These are phyloP conservation scores for Botrytis paeoniae DNA, from an alignment of 2,329 filamentous ascomycete species.

Conservation along the genomic window DNA sequence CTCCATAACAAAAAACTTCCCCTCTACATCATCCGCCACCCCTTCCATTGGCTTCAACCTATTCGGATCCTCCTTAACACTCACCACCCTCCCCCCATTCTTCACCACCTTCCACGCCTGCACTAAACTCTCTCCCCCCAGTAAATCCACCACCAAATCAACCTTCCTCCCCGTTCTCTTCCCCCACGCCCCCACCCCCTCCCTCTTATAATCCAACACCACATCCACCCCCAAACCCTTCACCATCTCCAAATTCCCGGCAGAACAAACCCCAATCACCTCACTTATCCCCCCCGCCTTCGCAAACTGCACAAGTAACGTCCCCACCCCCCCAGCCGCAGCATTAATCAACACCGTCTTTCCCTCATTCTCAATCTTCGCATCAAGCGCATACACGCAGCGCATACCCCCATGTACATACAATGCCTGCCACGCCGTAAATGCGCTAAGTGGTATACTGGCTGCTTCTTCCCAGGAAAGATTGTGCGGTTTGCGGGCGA, in stretches of 20 bases:
- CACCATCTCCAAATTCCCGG: not conserved
- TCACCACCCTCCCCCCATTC: not conserved
- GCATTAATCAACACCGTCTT: slow-evolving; percentile 2
- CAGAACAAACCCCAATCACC: not conserved
- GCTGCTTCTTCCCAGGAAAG: slow-evolving; percentile 14
- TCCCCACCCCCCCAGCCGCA: slow-evolving; percentile 4
- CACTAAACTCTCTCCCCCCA: not conserved
- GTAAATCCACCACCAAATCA: slow-evolving; percentile 12
- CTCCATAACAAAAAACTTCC: slow-evolving; percentile 1
- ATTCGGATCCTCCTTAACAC: slow-evolving; percentile 3
- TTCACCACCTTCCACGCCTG: slow-evolving; percentile 1
- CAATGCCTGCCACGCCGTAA: slow-evolving; percentile 17
- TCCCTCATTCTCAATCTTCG: not conserved
- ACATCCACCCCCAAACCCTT: not conserved
- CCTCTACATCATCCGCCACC: not conserved
- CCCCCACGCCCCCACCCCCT: not conserved
- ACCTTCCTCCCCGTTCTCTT: not conserved
- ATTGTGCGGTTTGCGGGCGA: not conserved
- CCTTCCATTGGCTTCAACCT: not conserved
- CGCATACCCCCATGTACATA: slow-evolving; percentile 3
- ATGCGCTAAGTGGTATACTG: not conserved
- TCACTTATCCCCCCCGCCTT: not conserved
- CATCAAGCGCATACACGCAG: not conserved
- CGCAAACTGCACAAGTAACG: slow-evolving; percentile 5
- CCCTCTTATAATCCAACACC: not conserved